phyloP scores from a whole-genome alignment of 352 stramenopile species.

The Phytophthora ramorum region DNA sequence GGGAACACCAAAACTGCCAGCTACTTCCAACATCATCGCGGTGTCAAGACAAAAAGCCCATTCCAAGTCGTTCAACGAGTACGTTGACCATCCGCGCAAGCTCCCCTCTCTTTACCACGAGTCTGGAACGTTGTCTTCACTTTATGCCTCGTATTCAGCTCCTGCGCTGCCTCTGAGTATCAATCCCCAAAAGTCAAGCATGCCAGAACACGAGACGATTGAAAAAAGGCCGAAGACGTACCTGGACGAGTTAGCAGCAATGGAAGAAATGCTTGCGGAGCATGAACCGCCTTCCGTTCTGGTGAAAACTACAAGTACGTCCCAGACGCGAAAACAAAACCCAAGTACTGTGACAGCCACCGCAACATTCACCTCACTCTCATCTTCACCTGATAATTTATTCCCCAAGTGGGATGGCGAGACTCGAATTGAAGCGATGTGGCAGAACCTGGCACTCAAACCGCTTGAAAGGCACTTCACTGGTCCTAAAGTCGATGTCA shows the following conservation, averaged over 20 bases:
- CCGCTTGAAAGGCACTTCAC: constrained; percentile 24
- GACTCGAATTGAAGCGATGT: constrained; percentile 67
- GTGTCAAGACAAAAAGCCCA: neutral
- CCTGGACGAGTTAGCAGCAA: constrained; percentile 56
- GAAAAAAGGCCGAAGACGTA: constrained; percentile 38
- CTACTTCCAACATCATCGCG: neutral
- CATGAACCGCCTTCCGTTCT: constrained; percentile 20
- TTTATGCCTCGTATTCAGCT: constrained; percentile 7
- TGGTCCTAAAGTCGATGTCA: constrained; percentile 1
- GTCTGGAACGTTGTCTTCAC: neutral
- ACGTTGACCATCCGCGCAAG: constrained; percentile 16
- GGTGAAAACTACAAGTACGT: constrained; percentile 9
- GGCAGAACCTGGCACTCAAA: constrained; percentile 53
- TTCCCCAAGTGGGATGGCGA: constrained; percentile 23
- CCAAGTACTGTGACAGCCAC: neutral
- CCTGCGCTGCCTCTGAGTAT: neutral
- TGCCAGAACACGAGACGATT: neutral
- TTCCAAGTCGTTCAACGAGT: constrained; percentile 10
- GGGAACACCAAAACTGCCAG: neutral
- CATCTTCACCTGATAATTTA: constrained; percentile 5
- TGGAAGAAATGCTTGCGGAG: constrained; percentile 59
- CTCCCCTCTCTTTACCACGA: constrained; percentile 27
- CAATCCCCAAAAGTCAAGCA: neutral
- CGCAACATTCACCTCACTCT: neutral
- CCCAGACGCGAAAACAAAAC: neutral